Conservation (phyloP, 352 stramenopile genomes). For the Blastocystis sp. region DNA sequence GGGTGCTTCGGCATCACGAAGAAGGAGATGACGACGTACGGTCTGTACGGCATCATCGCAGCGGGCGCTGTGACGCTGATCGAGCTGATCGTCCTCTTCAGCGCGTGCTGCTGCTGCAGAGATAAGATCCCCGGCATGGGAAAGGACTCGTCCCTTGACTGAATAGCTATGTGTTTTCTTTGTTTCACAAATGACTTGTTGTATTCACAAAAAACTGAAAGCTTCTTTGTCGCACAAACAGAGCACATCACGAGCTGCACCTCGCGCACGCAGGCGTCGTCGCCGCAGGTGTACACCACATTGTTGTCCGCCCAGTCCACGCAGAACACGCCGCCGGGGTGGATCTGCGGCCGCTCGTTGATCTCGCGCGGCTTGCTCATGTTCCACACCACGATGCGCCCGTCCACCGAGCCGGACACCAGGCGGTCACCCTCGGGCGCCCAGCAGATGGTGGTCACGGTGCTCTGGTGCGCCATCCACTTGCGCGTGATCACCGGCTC, state of each 20-base stretch:
- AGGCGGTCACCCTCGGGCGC: conserved; percentile 84
- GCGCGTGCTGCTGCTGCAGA: conserved; percentile 2
- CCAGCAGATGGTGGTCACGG: conserved; percentile 88
- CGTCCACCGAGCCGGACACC: conserved; percentile 86
- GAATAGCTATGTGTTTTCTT: neutral
- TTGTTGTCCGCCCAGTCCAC: conserved; percentile 64
- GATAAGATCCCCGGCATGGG: neutral
- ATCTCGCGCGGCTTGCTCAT: conserved; percentile 74
- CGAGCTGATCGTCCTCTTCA: conserved; percentile 30
- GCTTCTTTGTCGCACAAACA: neutral
- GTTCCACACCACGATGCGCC: conserved; percentile 92
- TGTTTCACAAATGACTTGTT: too few species aligned
- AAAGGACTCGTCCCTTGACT: neutral
- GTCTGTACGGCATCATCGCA: conserved; percentile 15
- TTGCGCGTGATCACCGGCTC: conserved; percentile 73
- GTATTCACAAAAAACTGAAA: too few species aligned
- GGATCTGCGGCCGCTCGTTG: conserved; percentile 17
- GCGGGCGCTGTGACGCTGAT: conserved; percentile 11
- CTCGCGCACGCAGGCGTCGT: conserved; percentile 60
- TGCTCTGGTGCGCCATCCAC: conserved; percentile 93
- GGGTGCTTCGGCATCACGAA: conserved; percentile 23
- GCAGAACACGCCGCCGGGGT: conserved; percentile 66
- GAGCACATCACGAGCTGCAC: conserved; percentile 42
- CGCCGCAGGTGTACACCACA: conserved; percentile 56
- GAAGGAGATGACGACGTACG: conserved; percentile 32